phyloP scores from a whole-genome alignment of 2,329 filamentous ascomycete genomes.

The Microthyrium microscopicum region DNA sequence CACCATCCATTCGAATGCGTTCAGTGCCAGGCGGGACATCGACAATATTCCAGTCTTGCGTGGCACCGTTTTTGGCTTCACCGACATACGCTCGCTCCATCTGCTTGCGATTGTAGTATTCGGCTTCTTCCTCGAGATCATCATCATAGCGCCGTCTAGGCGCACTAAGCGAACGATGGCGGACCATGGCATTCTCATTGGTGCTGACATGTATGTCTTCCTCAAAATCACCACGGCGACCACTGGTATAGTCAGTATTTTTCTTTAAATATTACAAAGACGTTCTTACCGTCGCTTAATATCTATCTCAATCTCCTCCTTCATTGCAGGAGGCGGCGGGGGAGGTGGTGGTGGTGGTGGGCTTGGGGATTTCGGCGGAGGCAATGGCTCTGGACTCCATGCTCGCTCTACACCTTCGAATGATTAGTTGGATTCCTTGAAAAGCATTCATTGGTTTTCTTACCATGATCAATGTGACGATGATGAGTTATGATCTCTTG shows the following conservation, averaged over 20 bases:
- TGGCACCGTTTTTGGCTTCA: conserved; percentile 58
- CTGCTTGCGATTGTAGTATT: conserved; percentile 50
- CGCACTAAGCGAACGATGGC: conserved; percentile 22
- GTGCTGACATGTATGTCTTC: conserved; percentile 52
- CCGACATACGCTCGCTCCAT: conserved; percentile 52
- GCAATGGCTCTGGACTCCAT: conserved; percentile 27
- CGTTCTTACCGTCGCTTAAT: conserved; percentile 33
- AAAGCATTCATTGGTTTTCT: conserved; percentile 17
- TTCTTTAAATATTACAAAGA: too few relatives aligned
- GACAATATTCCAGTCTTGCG: conserved; percentile 63
- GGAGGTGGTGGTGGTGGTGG: conserved; percentile 31
- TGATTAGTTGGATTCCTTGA: conserved; percentile 6
- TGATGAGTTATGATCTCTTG: conserved; percentile 84
- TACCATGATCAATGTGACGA: conserved; percentile 73
- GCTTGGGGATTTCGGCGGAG: conserved; percentile 12
- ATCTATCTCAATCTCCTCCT: conserved; percentile 36
- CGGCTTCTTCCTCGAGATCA: conserved; percentile 37
- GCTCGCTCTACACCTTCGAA: conserved; percentile 27
- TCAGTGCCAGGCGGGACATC: conserved; percentile 74
- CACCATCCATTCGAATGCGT: conserved; percentile 65
- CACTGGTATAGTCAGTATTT: conserved; percentile 15
- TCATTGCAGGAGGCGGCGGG: conserved; percentile 13
- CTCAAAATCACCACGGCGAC: conserved; percentile 34
- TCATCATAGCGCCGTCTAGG: conserved; percentile 34
- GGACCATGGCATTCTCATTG: too few relatives aligned